phyloP scores from a whole-genome alignment of 495 filamentous ascomycete species.

The Umbilicaria muhlenbergii region DNA sequence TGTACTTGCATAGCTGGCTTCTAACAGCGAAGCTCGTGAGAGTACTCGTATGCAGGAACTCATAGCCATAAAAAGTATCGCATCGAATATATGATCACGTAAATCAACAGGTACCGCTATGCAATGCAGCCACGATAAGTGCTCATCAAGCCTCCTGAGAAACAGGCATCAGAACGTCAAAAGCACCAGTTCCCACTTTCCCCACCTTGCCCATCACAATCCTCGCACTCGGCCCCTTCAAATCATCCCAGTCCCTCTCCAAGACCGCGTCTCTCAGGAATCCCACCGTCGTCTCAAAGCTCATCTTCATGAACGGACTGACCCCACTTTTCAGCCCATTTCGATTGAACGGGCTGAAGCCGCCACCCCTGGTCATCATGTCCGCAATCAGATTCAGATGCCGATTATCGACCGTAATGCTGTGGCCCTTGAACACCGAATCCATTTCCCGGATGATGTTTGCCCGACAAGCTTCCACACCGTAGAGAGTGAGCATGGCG shows the following conservation, averaged over 20 bases:
- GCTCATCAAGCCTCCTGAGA: too few relatives aligned
- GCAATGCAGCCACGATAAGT: too few relatives aligned
- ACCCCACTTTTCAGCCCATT: conserved; percentile 69
- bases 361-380: conserved; percentile 83
- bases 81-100: too few relatives aligned
- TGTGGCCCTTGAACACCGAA: conserved; percentile 77
- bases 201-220: conserved; percentile 77
- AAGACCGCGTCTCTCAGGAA: conserved; percentile 85
- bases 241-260: conserved; percentile 77
- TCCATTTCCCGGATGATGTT: conserved; percentile 79
- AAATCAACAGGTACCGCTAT: too few relatives aligned
- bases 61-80: too few relatives aligned
- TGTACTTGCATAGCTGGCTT: too few relatives aligned
- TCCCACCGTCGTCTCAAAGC: conserved; percentile 89
- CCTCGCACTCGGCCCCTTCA: conserved; percentile 69
- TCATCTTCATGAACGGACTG: conserved; percentile 93
- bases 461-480: conserved; percentile 79
- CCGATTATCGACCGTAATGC: conserved; percentile 81
- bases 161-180: conserved; percentile 69
- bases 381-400: conserved; percentile 94
- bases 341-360: conserved; percentile 80
- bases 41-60: too few relatives aligned
- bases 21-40: too few relatives aligned
- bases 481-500: conserved; percentile 69
- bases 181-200: conserved; percentile 75